Base-by-base conservation (phyloP, 306 rosid species). In the Lathyrus sativus region DNA sequence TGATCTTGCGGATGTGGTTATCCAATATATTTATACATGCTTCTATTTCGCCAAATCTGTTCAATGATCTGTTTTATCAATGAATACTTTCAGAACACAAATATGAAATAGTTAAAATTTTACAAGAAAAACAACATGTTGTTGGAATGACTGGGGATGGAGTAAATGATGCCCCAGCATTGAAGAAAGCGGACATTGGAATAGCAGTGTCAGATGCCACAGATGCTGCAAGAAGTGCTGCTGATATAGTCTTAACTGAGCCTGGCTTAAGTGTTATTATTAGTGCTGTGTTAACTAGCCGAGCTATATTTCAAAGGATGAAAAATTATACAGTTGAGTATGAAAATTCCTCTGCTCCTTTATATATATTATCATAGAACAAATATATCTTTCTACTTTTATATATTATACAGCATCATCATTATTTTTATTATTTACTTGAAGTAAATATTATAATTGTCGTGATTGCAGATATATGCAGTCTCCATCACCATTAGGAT, bases 141-240 rank as follows among this genome's bases (percentile, higher is more conserved):
- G 91, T 90, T 71, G 96, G 96, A 66, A 90, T 90, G 96, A 90
- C 95, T 17, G 95, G 96, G 67, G 96, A 90, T 70, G 96, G 96
- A 19, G 96, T 90, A 15, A 90, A 90, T 26, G 96, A 90, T 75
- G 96, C 96, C 8, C 96, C 96, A 4, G 96, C 96, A 68, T 72
- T 90, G 71, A 88, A 90, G 87, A 90, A 90, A 81, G 96, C 96
- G 24, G 96, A 90, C 64, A 90, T 90, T 70, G 96, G 96, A 75
- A 90, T 88, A 71, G 96, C 93, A 10, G 96, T 90, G 49, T 91
- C 96, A 60, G 96, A 90, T 84, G 42, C 95, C 59, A 90, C 96
- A 62, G 96, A 90, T 74, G 96, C 96, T 22, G 96, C 96, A 59
- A 85, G 96, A 74, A 14, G 88, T 76, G 96, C 96, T 56, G 83